Conservation (phyloP, 1,284 basidiomycete species). For the Irpex lacteus region DNA sequence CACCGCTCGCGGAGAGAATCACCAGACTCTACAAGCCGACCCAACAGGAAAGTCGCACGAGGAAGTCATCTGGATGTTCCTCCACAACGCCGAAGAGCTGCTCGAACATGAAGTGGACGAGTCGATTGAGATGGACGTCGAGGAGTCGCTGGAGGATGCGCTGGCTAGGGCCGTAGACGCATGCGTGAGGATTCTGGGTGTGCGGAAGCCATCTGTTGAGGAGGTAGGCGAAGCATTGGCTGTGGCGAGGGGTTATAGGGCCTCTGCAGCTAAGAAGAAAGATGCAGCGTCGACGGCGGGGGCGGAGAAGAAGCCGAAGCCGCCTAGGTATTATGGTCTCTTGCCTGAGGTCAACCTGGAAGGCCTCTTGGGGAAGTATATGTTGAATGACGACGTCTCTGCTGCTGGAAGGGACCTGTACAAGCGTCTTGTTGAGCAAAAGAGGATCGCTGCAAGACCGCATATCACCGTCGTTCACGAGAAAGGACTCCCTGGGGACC, state of each 20-base stretch:
- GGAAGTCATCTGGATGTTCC: constrained; percentile 78
- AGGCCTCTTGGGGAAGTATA: constrained; percentile 39
- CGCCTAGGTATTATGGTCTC: constrained; percentile 74
- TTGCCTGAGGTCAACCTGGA: constrained; percentile 70
- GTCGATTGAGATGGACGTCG: constrained; percentile 64
- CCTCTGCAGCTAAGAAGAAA: constrained; percentile 32
- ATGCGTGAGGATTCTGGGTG: constrained; percentile 46
- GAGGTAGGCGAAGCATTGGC: constrained; percentile 60
- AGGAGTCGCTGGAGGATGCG: constrained; percentile 51
- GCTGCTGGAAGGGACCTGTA: constrained; percentile 44
- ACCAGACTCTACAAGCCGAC: constrained; percentile 78
- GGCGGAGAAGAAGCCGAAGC: background rate
- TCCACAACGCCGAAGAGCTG: constrained; percentile 68
- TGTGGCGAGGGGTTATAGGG: constrained; percentile 49
- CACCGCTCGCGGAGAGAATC: constrained; percentile 71
- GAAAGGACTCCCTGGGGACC: constrained; percentile 49
- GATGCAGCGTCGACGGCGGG: background rate
- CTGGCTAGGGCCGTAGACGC: constrained; percentile 62
- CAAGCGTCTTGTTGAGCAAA: constrained; percentile 39
- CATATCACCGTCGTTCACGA: constrained; percentile 89
- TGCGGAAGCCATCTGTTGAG: constrained; percentile 54
- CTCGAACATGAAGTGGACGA: constrained; percentile 60
- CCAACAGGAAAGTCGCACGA: constrained; percentile 60
- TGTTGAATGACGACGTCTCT: constrained; percentile 29
- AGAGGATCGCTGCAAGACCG: constrained; percentile 61